phyloP scores from a whole-genome alignment of 176 grass and related monocot genomes.

The Carex scoparia region DNA sequence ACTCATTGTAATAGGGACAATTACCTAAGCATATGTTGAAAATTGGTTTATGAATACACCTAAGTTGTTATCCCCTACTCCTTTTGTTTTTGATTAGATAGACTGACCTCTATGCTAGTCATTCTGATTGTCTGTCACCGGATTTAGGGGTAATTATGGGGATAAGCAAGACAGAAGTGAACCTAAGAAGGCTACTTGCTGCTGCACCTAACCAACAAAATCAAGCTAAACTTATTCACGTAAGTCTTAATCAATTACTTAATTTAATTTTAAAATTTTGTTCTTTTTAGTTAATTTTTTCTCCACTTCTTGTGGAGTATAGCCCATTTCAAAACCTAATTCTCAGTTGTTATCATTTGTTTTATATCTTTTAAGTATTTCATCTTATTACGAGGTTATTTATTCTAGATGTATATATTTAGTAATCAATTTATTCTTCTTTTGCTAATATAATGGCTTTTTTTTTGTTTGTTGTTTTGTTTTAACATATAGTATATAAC shows the following conservation, averaged over 20 bases:
- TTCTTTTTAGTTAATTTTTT: not conserved
- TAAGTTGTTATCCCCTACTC: too few relatives aligned
- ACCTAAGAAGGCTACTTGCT: conserved; percentile 75
- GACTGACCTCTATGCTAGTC: not conserved
- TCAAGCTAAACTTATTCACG: conserved; percentile 82
- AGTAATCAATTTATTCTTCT: not conserved
- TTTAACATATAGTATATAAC: conserved; percentile 69
- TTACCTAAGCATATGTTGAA: too few relatives aligned
- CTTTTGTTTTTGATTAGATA: not conserved
- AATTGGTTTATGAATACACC: too few relatives aligned
- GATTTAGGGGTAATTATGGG: conserved; percentile 40
- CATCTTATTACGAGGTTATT: not conserved
- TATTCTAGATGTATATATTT: not conserved
- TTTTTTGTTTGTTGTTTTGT: conserved; percentile 15
- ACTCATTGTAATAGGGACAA: too few relatives aligned
- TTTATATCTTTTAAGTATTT: not conserved
- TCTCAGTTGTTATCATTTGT: not conserved
- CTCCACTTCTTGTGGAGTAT: not conserved
- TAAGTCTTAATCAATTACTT: conserved; percentile 2
- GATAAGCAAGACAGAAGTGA: conserved; percentile 82
- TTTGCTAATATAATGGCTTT: not conserved
- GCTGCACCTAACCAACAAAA: conserved; percentile 74
- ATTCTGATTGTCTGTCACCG: not conserved
- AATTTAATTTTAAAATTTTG: not conserved
- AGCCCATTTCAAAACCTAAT: not conserved